These are phyloP conservation scores for Penicillium brevicompactum DNA, from an alignment of 2,329 filamentous ascomycete genomes.

Conservation along the genomic window DNA sequence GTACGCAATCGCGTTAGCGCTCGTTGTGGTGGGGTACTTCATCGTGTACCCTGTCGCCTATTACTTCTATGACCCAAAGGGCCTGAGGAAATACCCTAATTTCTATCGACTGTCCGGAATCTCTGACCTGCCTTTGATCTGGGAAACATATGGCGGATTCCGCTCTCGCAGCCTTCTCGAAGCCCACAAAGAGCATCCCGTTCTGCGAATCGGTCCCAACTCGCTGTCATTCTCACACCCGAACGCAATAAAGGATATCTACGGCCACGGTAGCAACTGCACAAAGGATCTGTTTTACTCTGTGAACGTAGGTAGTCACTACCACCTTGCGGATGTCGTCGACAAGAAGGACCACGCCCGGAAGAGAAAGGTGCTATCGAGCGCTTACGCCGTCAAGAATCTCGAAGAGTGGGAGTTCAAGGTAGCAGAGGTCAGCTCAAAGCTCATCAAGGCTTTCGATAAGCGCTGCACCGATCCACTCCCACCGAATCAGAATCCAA, in stretches of 20 bases:
- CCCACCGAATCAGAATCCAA: neutral
- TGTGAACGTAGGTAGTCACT: slow-evolving; percentile 32
- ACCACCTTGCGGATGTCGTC: slow-evolving; percentile 41
- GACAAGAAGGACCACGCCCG: slow-evolving; percentile 42
- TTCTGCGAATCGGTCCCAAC: slow-evolving; percentile 24
- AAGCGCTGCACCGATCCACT: slow-evolving; percentile 30
- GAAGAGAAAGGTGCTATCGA: slow-evolving; percentile 43
- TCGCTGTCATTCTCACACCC: slow-evolving; percentile 15
- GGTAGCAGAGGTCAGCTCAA: slow-evolving; percentile 38
- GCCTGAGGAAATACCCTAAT: slow-evolving; percentile 21
- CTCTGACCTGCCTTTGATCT: slow-evolving; percentile 17
- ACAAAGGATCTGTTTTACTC: slow-evolving; percentile 39
- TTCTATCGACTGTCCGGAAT: slow-evolving; percentile 14
- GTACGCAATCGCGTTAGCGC: neutral
- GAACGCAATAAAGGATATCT: slow-evolving; percentile 37
- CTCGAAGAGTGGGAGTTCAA: slow-evolving; percentile 46
- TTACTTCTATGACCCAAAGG: slow-evolving; percentile 22
- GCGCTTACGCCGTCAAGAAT: slow-evolving; percentile 44
- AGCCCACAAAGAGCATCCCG: slow-evolving; percentile 23
- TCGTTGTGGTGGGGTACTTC: slow-evolving; percentile 9
- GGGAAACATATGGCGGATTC: slow-evolving; percentile 25
- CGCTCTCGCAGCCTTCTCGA: slow-evolving; percentile 21
- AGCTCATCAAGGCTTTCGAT: slow-evolving; percentile 39
- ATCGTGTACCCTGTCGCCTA: slow-evolving; percentile 12
- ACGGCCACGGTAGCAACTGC: slow-evolving; percentile 39